Evolutionary conservation across 2,329 filamentous ascomycete genomes (phyloP), one percentile per base, ranked within the genome.

Genomic region (Alternaria sp.): DNA sequence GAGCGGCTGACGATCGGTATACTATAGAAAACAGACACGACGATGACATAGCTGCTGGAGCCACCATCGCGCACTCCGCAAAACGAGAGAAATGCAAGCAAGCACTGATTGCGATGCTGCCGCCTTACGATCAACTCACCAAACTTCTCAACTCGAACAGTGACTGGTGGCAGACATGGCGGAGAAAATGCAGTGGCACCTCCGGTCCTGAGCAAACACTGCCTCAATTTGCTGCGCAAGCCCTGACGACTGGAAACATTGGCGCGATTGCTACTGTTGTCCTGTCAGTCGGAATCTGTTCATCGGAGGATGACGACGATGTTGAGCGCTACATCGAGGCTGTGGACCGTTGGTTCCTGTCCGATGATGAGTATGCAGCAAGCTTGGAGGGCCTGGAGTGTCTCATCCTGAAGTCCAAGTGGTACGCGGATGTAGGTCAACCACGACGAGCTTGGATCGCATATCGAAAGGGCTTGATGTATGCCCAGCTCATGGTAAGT

Each of bases 381-480:
- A 86, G 82, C 1, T 67, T 87, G 0, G 83, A 87, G 53, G 84
- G 83, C 4, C 80, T 89, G 59, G 85, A 88, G 70, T 85, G 83
- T 53, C 79, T 85, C 45, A 76, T 84, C 52, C 71, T 89, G 12
- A 79, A 84, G 44, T 79, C 82, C 12, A 88, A 87, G 68, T 82
- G 85, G 64, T 84, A 86, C 64, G 77, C 86, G 55, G 85, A 87
- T 60, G 83, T 86, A 63, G 87, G 87, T 3, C 83, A 84, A 45
- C 86, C 87, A 11, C 83, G 85, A 36, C 81, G 84, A 65, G 83
- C 85, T 1, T 89, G 87, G 87, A 77, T 86, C 6, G 73, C 81
- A 9, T 81, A 81, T 44, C 82, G 86, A 12, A 81, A 83, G 44
- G 86, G 82, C 4, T 77, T 88, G 43, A 84, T 84, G 68, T 83